These are phyloP conservation scores for Cyphellophora europaea DNA, from an alignment of 2,329 filamentous ascomycete genomes.

Conservation along the genomic window DNA sequence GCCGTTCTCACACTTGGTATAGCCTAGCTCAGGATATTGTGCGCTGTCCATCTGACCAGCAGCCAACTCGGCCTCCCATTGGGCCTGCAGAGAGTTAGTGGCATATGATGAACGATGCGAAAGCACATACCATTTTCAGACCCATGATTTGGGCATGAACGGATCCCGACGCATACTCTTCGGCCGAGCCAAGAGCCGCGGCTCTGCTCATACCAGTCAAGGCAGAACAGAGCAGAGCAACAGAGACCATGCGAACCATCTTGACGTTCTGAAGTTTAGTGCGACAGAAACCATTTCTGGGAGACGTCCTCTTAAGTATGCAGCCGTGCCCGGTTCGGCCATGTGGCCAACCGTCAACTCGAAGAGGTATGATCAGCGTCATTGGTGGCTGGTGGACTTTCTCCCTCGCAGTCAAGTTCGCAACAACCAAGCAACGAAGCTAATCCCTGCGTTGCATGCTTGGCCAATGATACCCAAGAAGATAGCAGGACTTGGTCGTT, in stretches of 20 bases:
- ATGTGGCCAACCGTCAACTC: background rate
- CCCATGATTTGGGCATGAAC: constrained; percentile 5
- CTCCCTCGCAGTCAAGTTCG: too few relatives aligned
- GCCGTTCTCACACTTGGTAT: constrained; percentile 30
- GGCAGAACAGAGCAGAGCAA: constrained; percentile 1
- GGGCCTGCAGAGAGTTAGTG: constrained; percentile 1
- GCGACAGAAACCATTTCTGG: too few relatives aligned
- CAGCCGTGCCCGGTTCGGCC: background rate
- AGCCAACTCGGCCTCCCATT: constrained; percentile 4
- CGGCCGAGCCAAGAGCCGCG: constrained; percentile 1
- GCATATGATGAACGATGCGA: background rate
- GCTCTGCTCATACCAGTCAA: constrained; percentile 3
- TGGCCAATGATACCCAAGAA: constrained; percentile 3
- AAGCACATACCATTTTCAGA: constrained; percentile 1
- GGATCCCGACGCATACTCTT: constrained; percentile 4
- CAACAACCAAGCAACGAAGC: background rate
- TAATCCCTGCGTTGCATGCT: background rate
- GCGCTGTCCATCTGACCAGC: constrained; percentile 3
- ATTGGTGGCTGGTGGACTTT: too few relatives aligned
- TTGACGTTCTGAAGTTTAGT: too few relatives aligned
- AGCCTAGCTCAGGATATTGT: constrained; percentile 9
- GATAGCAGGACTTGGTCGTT: too few relatives aligned
- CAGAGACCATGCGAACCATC: constrained; percentile 1
- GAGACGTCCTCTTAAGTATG: too few relatives aligned
- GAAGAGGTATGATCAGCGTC: background rate